Base-by-base conservation (phyloP, 2,329 filamentous ascomycete species). In the Aspergillus transmontanensis region DNA sequence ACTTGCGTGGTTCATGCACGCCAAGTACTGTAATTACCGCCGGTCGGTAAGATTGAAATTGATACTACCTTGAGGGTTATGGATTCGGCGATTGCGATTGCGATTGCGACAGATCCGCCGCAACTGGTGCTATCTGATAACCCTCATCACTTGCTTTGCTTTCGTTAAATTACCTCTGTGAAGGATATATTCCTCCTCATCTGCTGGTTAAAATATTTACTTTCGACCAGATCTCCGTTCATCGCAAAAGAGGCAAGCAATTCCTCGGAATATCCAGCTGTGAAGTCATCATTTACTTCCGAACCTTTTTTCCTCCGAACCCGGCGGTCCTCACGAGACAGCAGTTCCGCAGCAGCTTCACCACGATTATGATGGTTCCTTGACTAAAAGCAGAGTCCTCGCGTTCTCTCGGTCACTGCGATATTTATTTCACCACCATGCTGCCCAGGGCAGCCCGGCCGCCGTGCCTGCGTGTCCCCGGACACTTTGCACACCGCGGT, bases 391-490 rank as follows among this genome's bases (percentile, higher is more conserved):
- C 45, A 43, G 28, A 45, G 32, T 30, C 30, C 28, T 28, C 50
- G 7, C 34, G 23, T 23, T 12, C 48, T 57, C 32, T n/a, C 11
- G 51, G 43, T 59, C 21, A 39, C 59, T 61, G 60, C 61, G 56
- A 65, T 53, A 51, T 60, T 60, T 56, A 23, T 36, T 60, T 21
- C 48, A 59, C 59, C 59, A 70, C 60, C 62, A 79, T 80, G 77
- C 73, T 79, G 68, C 73, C 74, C 68, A 73, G 75, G 73, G 74
- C 76, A 62, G 72, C 72, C 45, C 75, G 74, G 65, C 71, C 73
- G 67, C 73, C 71, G 60, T 75, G 75, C 64, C 72, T 69, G 73
- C 73, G 75, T 57, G 64, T 69, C 68, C 69, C 74, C 51, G 64
- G 68, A 64, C 75, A 69, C 64, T 68, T 71, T 61, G 61, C 66